Conservation (phyloP, 1,139 yeast species). For the Sugiyamaella paludigena region DNA sequence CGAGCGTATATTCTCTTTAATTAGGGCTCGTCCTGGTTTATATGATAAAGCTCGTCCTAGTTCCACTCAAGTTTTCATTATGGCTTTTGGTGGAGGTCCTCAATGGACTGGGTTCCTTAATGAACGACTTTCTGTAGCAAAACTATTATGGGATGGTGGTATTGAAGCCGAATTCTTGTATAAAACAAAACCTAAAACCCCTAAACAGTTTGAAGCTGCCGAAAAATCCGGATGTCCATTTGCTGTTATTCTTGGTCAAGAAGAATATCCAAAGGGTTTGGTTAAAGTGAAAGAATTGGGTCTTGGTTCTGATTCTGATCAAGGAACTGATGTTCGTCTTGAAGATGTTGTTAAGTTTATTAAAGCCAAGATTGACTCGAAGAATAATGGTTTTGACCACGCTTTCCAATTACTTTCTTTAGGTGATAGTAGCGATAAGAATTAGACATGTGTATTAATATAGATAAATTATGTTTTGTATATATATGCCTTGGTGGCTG, state of each 20-base stretch:
- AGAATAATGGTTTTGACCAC: conserved; percentile 27
- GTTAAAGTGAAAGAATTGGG: conserved; percentile 85
- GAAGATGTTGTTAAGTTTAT: conserved; percentile 58
- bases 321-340: conserved; percentile 73
- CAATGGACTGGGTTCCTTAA: conserved; percentile 89
- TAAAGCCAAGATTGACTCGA: conserved; percentile 47
- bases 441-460: not conserved
- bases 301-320: conserved; percentile 82
- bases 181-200: conserved; percentile 88
- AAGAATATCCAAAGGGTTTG: conserved; percentile 78
- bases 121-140: conserved; percentile 86
- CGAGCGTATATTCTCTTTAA: conserved; percentile 86
- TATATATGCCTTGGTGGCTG: not conserved
- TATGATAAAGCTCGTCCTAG: conserved; percentile 68
- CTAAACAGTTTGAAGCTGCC: conserved; percentile 96
- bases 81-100: conserved; percentile 98
- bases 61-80: conserved; percentile 86
- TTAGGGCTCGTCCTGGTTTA: conserved; percentile 66
- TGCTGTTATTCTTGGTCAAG: conserved; percentile 93
- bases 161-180: conserved; percentile 87
- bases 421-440: not conserved
- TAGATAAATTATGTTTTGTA: not conserved
- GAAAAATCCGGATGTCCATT: conserved; percentile 89
- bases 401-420: conserved; percentile 25
- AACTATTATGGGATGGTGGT: conserved; percentile 81